These are phyloP conservation scores for Xylaria sp. DNA, from an alignment of 2,329 filamentous ascomycete species.

Conservation along the genomic window DNA sequence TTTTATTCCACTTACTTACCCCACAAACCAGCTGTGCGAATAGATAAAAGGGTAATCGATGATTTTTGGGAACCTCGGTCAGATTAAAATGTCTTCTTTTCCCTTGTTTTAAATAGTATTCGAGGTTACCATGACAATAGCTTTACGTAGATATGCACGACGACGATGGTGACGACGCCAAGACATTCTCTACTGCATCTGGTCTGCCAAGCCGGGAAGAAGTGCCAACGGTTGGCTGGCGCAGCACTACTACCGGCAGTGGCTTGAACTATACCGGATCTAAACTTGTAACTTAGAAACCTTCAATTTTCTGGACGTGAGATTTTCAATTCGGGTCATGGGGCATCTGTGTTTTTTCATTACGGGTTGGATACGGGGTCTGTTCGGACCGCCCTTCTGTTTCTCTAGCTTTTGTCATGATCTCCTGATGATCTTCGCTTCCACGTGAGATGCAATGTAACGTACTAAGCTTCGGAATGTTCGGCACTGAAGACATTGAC, in stretches of 20 bases:
- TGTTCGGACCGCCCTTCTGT: conserved; percentile 16
- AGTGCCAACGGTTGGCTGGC: conserved; percentile 16
- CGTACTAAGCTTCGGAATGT: conserved; percentile 22
- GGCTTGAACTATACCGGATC: neutral
- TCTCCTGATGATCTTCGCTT: neutral
- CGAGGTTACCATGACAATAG: neutral
- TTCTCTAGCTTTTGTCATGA: neutral
- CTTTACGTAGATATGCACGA: neutral
- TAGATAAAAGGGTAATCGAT: neutral
- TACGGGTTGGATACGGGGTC: neutral
- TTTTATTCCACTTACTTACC: neutral
- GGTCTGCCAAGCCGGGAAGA: conserved; percentile 25
- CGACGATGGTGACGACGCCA: conserved; percentile 1
- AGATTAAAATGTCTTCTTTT: neutral
- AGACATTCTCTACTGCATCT: conserved; percentile 14
- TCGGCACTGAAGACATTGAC: conserved; percentile 5
- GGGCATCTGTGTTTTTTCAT: neutral
- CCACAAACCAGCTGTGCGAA: neutral
- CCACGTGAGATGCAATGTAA: conserved; percentile 12
- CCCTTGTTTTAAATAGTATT: neutral
- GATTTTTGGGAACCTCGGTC: neutral
- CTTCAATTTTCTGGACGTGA: neutral
- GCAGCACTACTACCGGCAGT: neutral
- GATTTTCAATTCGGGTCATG: conserved; percentile 11
- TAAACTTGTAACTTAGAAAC: neutral